Conservation (phyloP, 257 asterid species). For the Cordia subcordata region DNA sequence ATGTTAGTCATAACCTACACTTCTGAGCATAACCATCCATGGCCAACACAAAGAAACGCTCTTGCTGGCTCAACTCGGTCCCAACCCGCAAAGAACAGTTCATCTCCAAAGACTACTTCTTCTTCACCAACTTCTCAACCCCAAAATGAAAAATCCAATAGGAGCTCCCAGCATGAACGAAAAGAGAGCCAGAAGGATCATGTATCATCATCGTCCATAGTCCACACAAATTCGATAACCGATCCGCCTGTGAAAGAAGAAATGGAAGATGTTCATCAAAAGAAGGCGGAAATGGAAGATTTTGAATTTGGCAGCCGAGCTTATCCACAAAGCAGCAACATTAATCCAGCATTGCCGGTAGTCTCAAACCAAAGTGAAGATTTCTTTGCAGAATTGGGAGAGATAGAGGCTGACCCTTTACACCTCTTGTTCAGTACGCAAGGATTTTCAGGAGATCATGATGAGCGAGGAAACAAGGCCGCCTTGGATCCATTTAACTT, state of each 20-base stretch:
- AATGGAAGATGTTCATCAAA: conserved; percentile 16
- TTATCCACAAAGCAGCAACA: conserved; percentile 38
- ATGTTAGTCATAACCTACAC: conserved; percentile 93
- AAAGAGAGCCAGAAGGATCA: conserved; percentile 12
- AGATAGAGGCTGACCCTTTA: conserved; percentile 58
- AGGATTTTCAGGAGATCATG: conserved; percentile 38
- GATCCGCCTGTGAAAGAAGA: conserved; percentile 45
- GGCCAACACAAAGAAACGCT: conserved; percentile 96
- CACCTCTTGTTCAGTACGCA: conserved; percentile 44
- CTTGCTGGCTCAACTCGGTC: conserved; percentile 85
- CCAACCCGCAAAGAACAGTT: conserved; percentile 37
- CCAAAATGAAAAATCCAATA: conserved; percentile 15
- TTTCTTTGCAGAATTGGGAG: conserved; percentile 77
- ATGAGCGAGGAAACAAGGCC: conserved; percentile 15
- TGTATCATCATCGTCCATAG: background rate
- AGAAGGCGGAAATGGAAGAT: conserved; percentile 18
- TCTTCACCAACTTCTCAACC: conserved; percentile 8
- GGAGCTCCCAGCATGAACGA: conserved; percentile 29
- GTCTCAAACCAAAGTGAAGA: conserved; percentile 35
- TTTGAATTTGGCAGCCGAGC: conserved; percentile 28
- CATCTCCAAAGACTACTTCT: conserved; percentile 18
- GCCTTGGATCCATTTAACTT: conserved; percentile 53
- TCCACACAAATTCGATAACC: background rate
- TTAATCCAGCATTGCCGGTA: conserved; percentile 52
- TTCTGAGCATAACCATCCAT: conserved; percentile 91